Evolutionary conservation across 2,329 filamentous ascomycete species (phyloP), one percentile per base, ranked within the genome.

Genomic region (Ceratocystis albifundus): DNA sequence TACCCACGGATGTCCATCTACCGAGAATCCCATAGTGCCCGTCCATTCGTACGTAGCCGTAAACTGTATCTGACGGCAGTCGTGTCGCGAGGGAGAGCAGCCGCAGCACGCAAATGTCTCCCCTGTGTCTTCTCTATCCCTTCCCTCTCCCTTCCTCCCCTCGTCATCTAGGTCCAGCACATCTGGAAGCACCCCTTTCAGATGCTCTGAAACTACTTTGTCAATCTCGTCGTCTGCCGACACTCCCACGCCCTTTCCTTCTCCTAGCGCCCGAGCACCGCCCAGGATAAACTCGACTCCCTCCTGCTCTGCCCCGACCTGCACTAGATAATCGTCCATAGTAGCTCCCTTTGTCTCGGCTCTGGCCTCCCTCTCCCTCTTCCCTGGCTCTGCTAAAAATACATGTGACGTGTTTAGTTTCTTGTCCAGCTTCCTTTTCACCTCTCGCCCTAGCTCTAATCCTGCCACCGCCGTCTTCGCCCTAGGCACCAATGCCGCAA

Each of bases 21-120:
- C 77, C 36, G 83, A 85, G 74, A 84, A 91, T 0, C 86, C 88
- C 88, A 91, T 92, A 70, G 91, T 88, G 0, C 89, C 89, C 1
- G 87, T 89, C 89, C 89, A 93, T 72, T 88, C 84, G 72, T 81
- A 83, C 36, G 80, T 75, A 8, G 82, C 79, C 25, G 75, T 71
- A 22, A 89, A 74, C 57, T 78, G 75, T 41, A 79, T 72, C 46
- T 75, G 45, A 78, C 77, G 6, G 74, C 72, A 70, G 65, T 3
- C 68, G 74, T 22, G 75, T 67, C 71, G 72, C 69, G 1, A 65
- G 69, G 32, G 32, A 30, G 30, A 30, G 10, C 8, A 10, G 32
- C 32, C 6, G 10, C 8, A 10, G 32, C 32, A 36, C 8, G 0
- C 10, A 36, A 10, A 12, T 36, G 32, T 36, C 32, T 36, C 32